Evolutionary conservation across 306 rosid species (phyloP).

Genomic region (Purshia tridentata): DNA sequence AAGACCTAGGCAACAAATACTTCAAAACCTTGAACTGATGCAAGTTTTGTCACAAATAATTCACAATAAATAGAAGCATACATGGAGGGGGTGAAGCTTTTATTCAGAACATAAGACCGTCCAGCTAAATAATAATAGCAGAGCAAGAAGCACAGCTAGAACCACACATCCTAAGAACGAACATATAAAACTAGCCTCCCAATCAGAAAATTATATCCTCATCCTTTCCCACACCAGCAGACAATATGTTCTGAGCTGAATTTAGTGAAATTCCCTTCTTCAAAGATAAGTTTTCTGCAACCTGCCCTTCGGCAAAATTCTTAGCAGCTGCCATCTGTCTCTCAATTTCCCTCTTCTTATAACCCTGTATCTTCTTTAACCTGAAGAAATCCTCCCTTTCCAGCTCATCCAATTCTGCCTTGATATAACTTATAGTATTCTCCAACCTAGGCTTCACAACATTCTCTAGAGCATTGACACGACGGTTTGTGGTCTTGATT

Average conservation of each 20-base stretch:
- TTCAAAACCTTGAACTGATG: conserved; percentile 12
- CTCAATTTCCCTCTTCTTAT: conserved; percentile 79
- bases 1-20: conserved; percentile 12
- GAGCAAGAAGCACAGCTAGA: conserved; percentile 7
- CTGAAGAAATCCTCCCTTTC: conserved; percentile 97
- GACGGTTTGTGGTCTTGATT: conserved; percentile 88
- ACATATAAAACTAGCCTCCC: conserved; percentile 26
- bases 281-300: conserved; percentile 49
- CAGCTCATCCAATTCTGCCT: conserved; percentile 90
- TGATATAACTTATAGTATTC: conserved; percentile 80
- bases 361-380: conserved; percentile 92
- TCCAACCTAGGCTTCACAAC: conserved; percentile 87
- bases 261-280: conserved; percentile 52
- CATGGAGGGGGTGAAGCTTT: conserved; percentile 11
- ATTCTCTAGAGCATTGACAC: conserved; percentile 90
- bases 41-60: conserved; percentile 14
- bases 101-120: conserved; percentile 19
- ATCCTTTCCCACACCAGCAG: conserved; percentile 53
- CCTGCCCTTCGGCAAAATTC: conserved; percentile 53
- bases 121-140: conserved; percentile 8
- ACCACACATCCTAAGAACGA: conserved; percentile 21
- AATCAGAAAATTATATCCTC: conserved; percentile 76
- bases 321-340: conserved; percentile 52
- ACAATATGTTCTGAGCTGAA: conserved; percentile 60
- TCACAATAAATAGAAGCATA: conserved; percentile 27